These are phyloP conservation scores for Physaria fendleri DNA, from an alignment of 345 rosid genomes.

Conservation along the genomic window DNA sequence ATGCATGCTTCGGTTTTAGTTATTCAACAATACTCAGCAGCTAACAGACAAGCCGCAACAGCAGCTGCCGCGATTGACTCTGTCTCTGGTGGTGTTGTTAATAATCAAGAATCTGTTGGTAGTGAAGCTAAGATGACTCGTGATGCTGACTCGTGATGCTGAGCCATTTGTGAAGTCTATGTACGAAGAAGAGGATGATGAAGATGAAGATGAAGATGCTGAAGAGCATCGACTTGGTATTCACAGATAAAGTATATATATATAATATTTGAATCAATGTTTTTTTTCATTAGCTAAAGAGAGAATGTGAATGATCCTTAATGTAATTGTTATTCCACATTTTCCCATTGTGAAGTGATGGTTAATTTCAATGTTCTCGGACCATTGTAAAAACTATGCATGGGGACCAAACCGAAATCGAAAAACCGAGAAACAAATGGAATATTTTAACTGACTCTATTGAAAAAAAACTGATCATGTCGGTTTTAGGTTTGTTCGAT, in stretches of 20 bases:
- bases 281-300: neutral
- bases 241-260: conserved; percentile 11
- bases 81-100: neutral
- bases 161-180: conserved; percentile 31
- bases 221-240: conserved; percentile 6
- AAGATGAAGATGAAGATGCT: conserved; percentile 20
- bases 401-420: too few species aligned
- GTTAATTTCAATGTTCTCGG: too few species aligned
- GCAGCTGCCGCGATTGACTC: neutral
- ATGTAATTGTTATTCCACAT: too few species aligned
- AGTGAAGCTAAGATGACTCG: neutral
- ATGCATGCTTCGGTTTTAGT: conserved; percentile 53
- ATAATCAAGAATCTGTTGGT: conserved; percentile 8
- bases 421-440: too few species aligned
- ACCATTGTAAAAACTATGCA: too few species aligned
- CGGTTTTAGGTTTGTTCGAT: too few species aligned
- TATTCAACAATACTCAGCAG: conserved; percentile 43
- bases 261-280: neutral
- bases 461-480: too few species aligned
- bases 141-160: too few species aligned
- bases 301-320: neutral
- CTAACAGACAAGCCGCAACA: conserved; percentile 19
- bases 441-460: too few species aligned
- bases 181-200: conserved; percentile 28
- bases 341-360: too few species aligned